Percentiles rank a stretch among this genome's conserved stretches.
phyloP scores from a whole-genome alignment of 495 filamentous ascomycete genomes.

The Daldinia concentrica region DNA sequence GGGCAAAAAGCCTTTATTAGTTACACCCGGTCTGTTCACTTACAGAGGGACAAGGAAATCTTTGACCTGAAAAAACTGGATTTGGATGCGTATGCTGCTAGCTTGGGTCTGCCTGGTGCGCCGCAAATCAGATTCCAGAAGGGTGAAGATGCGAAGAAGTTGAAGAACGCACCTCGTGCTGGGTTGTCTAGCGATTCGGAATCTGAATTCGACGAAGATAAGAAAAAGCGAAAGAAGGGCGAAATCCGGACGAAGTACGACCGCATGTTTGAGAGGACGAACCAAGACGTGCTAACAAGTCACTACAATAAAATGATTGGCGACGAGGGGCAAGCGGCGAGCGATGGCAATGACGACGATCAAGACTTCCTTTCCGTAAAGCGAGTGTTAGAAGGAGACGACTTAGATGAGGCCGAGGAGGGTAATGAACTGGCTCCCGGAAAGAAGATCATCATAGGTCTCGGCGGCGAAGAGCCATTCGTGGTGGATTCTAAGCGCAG shows the following conservation, averaged over 20 bases:
- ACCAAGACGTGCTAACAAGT: conserved; percentile 91
- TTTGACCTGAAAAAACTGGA: conserved; percentile 84
- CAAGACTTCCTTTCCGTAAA: conserved; percentile 92
- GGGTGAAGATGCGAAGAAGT: conserved; percentile 81
- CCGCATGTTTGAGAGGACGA: conserved; percentile 94
- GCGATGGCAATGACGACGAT: conserved; percentile 59
- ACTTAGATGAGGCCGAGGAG: conserved; percentile 49
- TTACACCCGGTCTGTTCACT: conserved; percentile 81
- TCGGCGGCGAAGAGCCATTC: conserved; percentile 69
- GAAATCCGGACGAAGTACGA: conserved; percentile 89
- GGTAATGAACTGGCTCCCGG: conserved; percentile 44
- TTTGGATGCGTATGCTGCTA: conserved; percentile 84
- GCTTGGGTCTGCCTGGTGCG: conserved; percentile 87
- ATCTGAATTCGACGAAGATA: conserved; percentile 57
- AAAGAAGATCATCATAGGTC: conserved; percentile 59
- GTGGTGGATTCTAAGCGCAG: conserved; percentile 91
- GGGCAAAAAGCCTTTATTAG: conserved; percentile 95
- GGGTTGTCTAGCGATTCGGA: conserved; percentile 63
- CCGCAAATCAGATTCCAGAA: conserved; percentile 92
- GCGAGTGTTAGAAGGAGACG: conserved; percentile 72
- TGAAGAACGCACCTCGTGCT: conserved; percentile 84
- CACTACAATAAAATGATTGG: conserved; percentile 90
- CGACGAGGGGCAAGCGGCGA: conserved; percentile 62
- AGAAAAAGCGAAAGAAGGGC: conserved; percentile 64
- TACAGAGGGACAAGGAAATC: conserved; percentile 92